Evolutionary conservation across 352 stramenopile species (phyloP), one percentile per base, ranked within the genome.

Genomic region (Phytophthora sojae): DNA sequence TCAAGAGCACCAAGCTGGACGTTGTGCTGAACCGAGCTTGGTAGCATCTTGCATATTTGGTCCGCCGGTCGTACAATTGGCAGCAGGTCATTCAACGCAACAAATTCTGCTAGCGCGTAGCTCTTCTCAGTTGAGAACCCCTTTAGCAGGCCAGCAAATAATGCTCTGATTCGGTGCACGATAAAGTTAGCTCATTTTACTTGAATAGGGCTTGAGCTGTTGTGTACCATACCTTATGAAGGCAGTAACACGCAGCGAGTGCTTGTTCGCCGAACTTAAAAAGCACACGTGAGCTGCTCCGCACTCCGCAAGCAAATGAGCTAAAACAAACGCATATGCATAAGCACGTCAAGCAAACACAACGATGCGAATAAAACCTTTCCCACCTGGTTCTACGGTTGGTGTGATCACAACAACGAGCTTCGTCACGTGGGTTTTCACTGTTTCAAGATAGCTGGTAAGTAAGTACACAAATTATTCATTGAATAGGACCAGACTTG

Each of bases 201-300:
- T 6, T 14, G 3, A n/a, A 7, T 44, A 50, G 6, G 37, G 53
- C 19, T 19, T 57, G 44, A 37, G 17, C 2, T 30, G 51, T 21
- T 49, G 8, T 39, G 9, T 12, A 15, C 1, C 30, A 15, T 80
- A 90, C 85, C 80, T 58, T 45, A 93, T 72, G 52, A 92, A 93
- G 11, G 76, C 58, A 30, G 69, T 73, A 30, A 80, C 81, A 47
- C 81, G 71, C 26, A 72, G 39, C 8, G 68, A 77, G 25, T 81
- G 77, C 49, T 64, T 68, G n/a, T 50, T 75, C 1, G 64, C 73
- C 7, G 86, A 84, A 49, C 77, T 90, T 52, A 92, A 54, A 55
- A 80, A 93, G 52, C 88, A 84, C 14, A 93, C 79, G 23, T 85
- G 82, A 26, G 74, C 53, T 19, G 76, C 67, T 12, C 82, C 86